Conservation (phyloP, 1,139 yeast genomes). For the Blastobotrys arbuscula region DNA sequence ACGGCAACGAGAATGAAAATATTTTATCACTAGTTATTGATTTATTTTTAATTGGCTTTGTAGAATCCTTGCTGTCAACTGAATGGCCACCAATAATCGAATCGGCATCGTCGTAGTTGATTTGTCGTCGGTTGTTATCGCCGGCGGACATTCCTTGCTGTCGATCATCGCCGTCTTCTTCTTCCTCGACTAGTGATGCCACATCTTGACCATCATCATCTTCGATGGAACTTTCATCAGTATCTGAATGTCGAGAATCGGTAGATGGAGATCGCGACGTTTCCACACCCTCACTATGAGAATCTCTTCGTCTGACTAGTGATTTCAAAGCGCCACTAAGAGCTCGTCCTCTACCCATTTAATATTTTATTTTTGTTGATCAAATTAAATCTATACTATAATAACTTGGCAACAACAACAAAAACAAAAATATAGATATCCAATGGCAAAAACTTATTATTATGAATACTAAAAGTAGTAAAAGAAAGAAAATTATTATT, state of each 20-base stretch:
- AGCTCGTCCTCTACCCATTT: neutral
- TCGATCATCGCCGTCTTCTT: neutral
- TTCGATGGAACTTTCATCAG: constrained; percentile 1
- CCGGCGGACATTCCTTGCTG: no score
- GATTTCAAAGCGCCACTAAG: constrained; percentile 4
- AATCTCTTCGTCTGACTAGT: constrained; percentile 3
- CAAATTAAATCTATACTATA: no score
- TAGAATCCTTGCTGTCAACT: neutral
- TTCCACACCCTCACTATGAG: neutral
- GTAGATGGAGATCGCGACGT: neutral
- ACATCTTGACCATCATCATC: neutral
- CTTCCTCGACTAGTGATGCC: neutral
- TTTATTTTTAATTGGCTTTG: neutral
- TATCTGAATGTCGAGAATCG: neutral
- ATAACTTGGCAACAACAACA: no score
- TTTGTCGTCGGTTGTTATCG: neutral
- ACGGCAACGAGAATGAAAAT: constrained; percentile 31
- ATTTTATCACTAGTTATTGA: constrained; percentile 19
- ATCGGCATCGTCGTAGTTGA: constrained; percentile 25
- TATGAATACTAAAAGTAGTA: no score
- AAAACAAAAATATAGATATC: no score
- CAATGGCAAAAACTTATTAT: no score
- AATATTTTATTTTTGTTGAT: neutral
- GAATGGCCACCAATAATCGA: constrained; percentile 30
- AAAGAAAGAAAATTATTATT: no score